These are phyloP conservation scores for Tulasnella sp. DNA, from an alignment of 768 basidiomycete genomes.

Conservation along the genomic window DNA sequence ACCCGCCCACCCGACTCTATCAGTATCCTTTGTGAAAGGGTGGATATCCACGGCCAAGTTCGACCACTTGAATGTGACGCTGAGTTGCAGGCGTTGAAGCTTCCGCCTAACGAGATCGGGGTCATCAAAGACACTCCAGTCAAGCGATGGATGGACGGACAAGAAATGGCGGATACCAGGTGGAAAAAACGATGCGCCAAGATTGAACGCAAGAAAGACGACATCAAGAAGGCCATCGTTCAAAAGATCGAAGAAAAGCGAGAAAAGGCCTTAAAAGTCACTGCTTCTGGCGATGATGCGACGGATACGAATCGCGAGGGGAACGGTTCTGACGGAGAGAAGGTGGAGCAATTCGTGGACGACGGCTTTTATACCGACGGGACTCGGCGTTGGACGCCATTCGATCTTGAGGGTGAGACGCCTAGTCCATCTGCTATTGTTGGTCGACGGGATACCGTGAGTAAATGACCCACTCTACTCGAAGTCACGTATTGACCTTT, in stretches of 20 bases:
- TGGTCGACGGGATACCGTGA: constrained; percentile 9
- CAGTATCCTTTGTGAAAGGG: constrained; percentile 6
- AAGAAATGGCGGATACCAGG: background rate
- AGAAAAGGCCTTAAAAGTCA: background rate
- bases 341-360: background rate
- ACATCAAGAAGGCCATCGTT: background rate
- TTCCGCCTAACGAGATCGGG: background rate
- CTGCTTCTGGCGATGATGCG: background rate
- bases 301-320: background rate
- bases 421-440: background rate
- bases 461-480: background rate
- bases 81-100: background rate
- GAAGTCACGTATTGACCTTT: background rate
- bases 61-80: constrained; percentile 5
- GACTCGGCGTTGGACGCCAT: background rate
- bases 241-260: background rate
- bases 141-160: constrained; percentile 5
- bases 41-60: constrained; percentile 6
- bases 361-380: constrained; percentile 6
- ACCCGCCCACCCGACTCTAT: background rate
- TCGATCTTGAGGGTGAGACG: constrained; percentile 1
- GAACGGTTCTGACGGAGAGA: background rate
- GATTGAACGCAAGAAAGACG: background rate
- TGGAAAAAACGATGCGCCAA: background rate
- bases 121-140: constrained; percentile 10